A percentile compares a stretch with the other conserved stretches of the same genome.
Evolutionary conservation across 495 filamentous ascomycete genomes (phyloP).

Genomic region (Hypoxylon lienhwacheense): DNA sequence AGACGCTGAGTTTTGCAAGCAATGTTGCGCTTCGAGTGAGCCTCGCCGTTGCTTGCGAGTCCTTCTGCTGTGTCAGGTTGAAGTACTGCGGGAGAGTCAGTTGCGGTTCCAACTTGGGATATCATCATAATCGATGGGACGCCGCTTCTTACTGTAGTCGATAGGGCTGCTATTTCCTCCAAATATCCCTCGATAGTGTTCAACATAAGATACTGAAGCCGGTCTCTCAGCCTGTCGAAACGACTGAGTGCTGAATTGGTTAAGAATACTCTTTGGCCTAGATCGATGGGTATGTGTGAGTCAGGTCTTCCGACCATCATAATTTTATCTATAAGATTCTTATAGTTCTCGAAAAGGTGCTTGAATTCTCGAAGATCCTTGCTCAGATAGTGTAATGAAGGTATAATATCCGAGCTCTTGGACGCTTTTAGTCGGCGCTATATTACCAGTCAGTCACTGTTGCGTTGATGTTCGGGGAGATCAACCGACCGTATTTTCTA

Average conservation of each 20-base stretch:
- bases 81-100: conserved; percentile 63
- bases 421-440: conserved; percentile 33
- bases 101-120: background rate
- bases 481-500: conserved; percentile 36
- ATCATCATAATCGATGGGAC: background rate
- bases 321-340: conserved; percentile 69
- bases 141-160: conserved; percentile 55
- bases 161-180: conserved; percentile 75
- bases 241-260: conserved; percentile 67
- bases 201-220: conserved; percentile 76
- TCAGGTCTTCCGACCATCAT: conserved; percentile 45
- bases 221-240: conserved; percentile 75
- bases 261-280: conserved; percentile 57
- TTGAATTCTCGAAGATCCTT: conserved; percentile 75
- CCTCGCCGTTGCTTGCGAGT: conserved; percentile 75
- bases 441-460: conserved; percentile 7
- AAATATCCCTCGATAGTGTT: conserved; percentile 79
- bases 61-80: conserved; percentile 83
- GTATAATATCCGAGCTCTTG: conserved; percentile 45
- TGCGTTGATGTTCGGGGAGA: background rate
- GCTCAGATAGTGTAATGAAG: conserved; percentile 57
- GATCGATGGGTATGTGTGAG: conserved; percentile 16
- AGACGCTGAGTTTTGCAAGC: conserved; percentile 79
- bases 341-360: conserved; percentile 77
- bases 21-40: conserved; percentile 79